Evolutionary conservation across 495 filamentous ascomycete genomes (phyloP).

Genomic region (Penicillium cinerascens): DNA sequence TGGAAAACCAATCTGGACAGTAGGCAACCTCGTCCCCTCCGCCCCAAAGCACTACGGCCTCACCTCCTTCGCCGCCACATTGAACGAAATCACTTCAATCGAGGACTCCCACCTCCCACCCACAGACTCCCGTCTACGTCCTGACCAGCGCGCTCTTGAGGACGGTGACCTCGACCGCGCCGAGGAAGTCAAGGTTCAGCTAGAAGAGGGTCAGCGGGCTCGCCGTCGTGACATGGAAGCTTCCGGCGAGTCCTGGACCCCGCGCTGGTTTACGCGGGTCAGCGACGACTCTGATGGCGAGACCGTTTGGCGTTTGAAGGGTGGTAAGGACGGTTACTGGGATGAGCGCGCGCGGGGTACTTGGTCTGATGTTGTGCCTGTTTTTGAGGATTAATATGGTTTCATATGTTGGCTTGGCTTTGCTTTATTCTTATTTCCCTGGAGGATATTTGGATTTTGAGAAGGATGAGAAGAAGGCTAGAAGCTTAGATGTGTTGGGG

Average conservation of each 20-base stretch:
- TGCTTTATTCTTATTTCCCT: no score
- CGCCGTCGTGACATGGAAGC: conserved; percentile 74
- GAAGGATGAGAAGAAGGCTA: no score
- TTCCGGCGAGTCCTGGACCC: conserved; percentile 62
- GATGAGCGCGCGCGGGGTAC: conserved; percentile 67
- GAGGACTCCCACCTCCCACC: conserved; percentile 69
- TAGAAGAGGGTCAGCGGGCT: conserved; percentile 82
- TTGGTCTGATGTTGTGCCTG: conserved; percentile 68
- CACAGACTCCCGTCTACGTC: conserved; percentile 79
- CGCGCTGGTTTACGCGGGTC: conserved; percentile 78
- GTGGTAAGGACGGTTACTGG: conserved; percentile 86
- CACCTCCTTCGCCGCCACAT: conserved; percentile 74
- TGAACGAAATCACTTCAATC: conserved; percentile 84
- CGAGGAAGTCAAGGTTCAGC: conserved; percentile 72
- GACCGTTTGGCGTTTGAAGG: conserved; percentile 75
- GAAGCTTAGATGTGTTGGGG: no score
- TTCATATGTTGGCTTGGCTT: background rate
- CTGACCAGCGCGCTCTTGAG: conserved; percentile 90
- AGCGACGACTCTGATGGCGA: conserved; percentile 54
- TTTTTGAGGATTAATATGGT: conserved; percentile 54
- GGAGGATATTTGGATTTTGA: no score
- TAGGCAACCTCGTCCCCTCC: conserved; percentile 69
- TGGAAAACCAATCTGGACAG: conserved; percentile 69
- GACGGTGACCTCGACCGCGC: conserved; percentile 77
- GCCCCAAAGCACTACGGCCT: conserved; percentile 78